Conservation (phyloP, 495 filamentous ascomycete genomes). For the Aspergillus heteromorphus region DNA sequence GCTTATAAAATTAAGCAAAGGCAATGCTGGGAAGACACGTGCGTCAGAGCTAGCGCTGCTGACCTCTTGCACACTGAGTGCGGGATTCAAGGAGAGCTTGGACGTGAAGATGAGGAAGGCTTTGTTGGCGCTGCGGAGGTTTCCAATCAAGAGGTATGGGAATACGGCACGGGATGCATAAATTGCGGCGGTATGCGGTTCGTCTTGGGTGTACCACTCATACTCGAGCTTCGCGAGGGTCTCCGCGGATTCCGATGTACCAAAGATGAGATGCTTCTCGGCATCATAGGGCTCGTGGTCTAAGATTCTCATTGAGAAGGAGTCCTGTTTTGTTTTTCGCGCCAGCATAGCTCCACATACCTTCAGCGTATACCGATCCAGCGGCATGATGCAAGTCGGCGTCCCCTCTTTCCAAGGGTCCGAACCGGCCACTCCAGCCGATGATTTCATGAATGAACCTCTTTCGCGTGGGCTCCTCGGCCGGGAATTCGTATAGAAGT, state of each 20-base stretch:
- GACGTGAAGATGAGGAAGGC: constrained; percentile 75
- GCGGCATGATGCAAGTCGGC: constrained; percentile 93
- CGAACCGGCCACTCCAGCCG: constrained; percentile 77
- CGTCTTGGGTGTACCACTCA: constrained; percentile 86
- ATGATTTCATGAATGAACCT: constrained; percentile 85
- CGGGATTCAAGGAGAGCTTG: constrained; percentile 62
- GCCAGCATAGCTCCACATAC: constrained; percentile 28
- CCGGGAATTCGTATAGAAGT: constrained; percentile 71
- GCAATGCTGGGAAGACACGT: constrained; percentile 76
- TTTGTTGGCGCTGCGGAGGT: constrained; percentile 81
- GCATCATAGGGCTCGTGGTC: constrained; percentile 89
- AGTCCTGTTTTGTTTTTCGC: not conserved
- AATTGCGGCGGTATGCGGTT: constrained; percentile 79
- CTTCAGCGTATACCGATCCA: constrained; percentile 80
- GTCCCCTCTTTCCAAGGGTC: constrained; percentile 86
- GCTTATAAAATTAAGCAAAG: constrained; percentile 87
- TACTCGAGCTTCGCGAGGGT: constrained; percentile 78
- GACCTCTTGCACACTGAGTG: constrained; percentile 72
- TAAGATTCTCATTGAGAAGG: constrained; percentile 21
- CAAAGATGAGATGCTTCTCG: constrained; percentile 82
- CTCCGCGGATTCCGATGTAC: constrained; percentile 83
- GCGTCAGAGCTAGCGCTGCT: constrained; percentile 68
- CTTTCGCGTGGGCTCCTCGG: constrained; percentile 84
- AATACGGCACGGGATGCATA: constrained; percentile 88
- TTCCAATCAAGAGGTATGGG: constrained; percentile 85